Evolutionary conservation across 148 eudicot species (phyloP), one percentile per base, ranked within the genome.

Genomic region (Hydrangea macrophylla): DNA sequence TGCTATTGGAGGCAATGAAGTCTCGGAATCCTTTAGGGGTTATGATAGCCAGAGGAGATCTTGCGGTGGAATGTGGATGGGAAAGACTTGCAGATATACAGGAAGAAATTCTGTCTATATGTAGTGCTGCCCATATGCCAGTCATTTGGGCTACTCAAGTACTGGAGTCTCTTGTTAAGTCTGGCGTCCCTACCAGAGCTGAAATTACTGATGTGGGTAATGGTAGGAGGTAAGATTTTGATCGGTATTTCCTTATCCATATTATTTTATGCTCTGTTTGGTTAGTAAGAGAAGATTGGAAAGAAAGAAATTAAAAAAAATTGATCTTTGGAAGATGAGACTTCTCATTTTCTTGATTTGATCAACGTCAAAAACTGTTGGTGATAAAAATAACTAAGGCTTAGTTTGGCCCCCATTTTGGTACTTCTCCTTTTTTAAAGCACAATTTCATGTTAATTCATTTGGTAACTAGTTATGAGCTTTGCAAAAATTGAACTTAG

Each of bases 11-110:
- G 75, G 86, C 89, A 28, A 85, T 85, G 89, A 85, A 85, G 73
- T 67, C 45, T 0, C 65, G 73, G 13, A 82, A 85, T 42, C 89
- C 86, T 60, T 64, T 85, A 42, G 86, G 89, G 55, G 84, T 85
- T 32, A 82, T 85, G 89, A 82, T 85, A 54, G 89, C 89, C 24
- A 85, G 89, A 77, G 89, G 89, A 42, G 89, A 85, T 78, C 84
- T 85, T 30, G 89, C 89, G 18, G 85, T 81, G 69, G 85, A 81
- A 64, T 81, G 85, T 73, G 85, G 82, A 30, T 81, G 85, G 85
- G 85, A 85, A 60, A 74, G 73, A 62, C 63, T 85, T 33, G 89
- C 80, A 31, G 76, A 82, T 70, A 77, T 82, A 36, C 86, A 85
- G 65, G 86, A 85, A 48, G 82, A 85, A 64, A 77, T 85, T 66